Conservation (phyloP, 768 basidiomycete species). For the Dioszegia aurantiaca region DNA sequence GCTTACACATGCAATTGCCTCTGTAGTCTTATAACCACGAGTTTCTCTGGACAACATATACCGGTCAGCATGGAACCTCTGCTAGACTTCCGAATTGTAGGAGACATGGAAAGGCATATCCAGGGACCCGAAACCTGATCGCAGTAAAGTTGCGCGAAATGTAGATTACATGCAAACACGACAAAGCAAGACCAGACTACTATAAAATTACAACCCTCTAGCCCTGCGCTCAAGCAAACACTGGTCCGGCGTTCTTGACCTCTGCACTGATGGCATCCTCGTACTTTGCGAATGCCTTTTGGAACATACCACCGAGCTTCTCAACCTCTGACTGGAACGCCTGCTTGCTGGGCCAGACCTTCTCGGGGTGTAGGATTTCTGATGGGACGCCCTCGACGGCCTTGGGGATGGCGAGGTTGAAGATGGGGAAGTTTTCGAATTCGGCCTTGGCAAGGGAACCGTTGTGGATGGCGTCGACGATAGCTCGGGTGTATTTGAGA, state of each 20-base stretch:
- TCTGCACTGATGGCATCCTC: conserved; percentile 77
- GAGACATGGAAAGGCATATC: neutral
- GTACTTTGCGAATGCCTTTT: conserved; percentile 87
- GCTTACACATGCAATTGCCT: too few species aligned
- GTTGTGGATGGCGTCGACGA: conserved; percentile 95
- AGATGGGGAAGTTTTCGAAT: conserved; percentile 75
- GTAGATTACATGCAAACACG: neutral
- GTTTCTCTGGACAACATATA: too few species aligned
- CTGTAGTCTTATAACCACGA: too few species aligned
- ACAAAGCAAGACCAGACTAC: neutral
- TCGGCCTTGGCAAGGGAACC: conserved; percentile 83
- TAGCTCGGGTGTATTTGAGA: conserved; percentile 89
- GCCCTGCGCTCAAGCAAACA: conserved; percentile 21
- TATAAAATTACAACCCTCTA: neutral
- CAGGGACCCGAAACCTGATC: neutral
- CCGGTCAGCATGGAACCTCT: too few species aligned
- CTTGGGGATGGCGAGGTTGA: conserved; percentile 82
- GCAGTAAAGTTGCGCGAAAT: neutral
- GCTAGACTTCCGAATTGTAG: too few species aligned
- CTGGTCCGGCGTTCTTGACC: conserved; percentile 78
- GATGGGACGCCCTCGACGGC: conserved; percentile 78
- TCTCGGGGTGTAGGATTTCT: conserved; percentile 80
- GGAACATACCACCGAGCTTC: conserved; percentile 91
- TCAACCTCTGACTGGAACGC: conserved; percentile 83
- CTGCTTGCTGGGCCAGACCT: conserved; percentile 84